Evolutionary conservation across 331 rosid species (phyloP).

Genomic region (Dryas integrifolia): DNA sequence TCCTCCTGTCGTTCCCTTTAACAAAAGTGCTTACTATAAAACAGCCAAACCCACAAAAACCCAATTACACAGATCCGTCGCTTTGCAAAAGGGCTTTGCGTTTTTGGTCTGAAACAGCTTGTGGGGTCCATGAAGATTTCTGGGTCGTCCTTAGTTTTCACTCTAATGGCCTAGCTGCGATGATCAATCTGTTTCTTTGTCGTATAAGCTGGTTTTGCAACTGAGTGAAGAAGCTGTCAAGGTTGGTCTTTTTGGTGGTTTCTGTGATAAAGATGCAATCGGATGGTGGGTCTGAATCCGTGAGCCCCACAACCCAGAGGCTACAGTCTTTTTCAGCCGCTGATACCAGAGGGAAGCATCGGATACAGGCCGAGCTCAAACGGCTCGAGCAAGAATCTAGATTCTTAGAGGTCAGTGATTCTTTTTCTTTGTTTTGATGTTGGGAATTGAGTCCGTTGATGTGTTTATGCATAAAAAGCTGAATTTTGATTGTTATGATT

Average conservation of each 20-base stretch:
- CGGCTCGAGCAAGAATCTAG: slow-evolving; percentile 85
- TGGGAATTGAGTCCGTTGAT: background rate
- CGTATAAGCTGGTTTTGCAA: slow-evolving; percentile 21
- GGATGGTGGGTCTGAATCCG: slow-evolving; percentile 62
- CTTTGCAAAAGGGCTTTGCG: slow-evolving; percentile 20
- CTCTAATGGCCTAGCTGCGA: slow-evolving; percentile 29
- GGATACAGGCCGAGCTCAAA: slow-evolving; percentile 76
- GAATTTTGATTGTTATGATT: background rate
- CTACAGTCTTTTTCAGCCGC: slow-evolving; percentile 59
- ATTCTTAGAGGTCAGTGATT: slow-evolving; percentile 67
- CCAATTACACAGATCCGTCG: slow-evolving; percentile 36
- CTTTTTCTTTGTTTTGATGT: background rate
- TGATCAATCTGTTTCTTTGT: slow-evolving; percentile 26
- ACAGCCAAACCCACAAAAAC: slow-evolving; percentile 36
- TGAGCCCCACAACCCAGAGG: slow-evolving; percentile 55
- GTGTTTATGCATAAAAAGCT: background rate
- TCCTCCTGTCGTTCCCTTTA: slow-evolving; percentile 19
- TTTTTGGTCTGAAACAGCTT: slow-evolving; percentile 26
- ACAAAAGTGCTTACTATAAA: background rate
- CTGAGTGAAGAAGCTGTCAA: slow-evolving; percentile 9
- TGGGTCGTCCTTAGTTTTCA: slow-evolving; percentile 39
- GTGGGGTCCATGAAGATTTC: slow-evolving; percentile 49
- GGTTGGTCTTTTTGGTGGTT: slow-evolving; percentile 24
- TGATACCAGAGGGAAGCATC: slow-evolving; percentile 90
- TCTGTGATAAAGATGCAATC: slow-evolving; percentile 50